Evolutionary conservation across 495 filamentous ascomycete genomes (phyloP), one percentile per base, ranked within the genome.

Genomic region (Aspergillus baeticus): DNA sequence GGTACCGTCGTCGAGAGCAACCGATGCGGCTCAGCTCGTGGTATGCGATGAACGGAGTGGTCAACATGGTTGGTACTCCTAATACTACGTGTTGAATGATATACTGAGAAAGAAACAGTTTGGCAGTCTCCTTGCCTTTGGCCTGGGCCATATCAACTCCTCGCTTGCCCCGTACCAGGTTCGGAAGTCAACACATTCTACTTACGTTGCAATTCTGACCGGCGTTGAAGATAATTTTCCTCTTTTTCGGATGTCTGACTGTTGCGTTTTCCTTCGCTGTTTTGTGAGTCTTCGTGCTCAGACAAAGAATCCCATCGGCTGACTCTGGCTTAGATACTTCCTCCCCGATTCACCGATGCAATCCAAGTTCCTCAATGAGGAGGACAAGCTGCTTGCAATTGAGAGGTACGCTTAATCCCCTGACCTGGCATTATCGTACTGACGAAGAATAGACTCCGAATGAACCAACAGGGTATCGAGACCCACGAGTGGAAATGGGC

Each of bases 291-390:
- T 5, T 1, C 5, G 26, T 20, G 26, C 10, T 23, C 38, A 14
- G 1, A 20, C 8, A 36, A 7, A 23, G 14, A 38, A 15, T 13
- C 2, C 4, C 23, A 6, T 6, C 1, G 3, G 15, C n/a, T 46
- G 20, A 42, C 39, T 31, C 13, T 2, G 20, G 45, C 63, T n/a
- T 65, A 72, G 69, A 4, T 4, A 76, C 2, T 73, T 79, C 38
- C 82, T 86, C 80, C 83, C 82, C 0, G 83, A 86, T 59, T 84
- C 80, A 1, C 83, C 83, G 0, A 74, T 82, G 60, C 75, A 80
- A 41, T 79, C 84, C 6, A 83, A 81, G 51, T 87, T 84, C 42
- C 69, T 88, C 14, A 71, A 55, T 1, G 75, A 81, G 55, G 76
- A 82, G 41, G 84, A 88, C 61, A 85, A 82, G 55, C 65, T 84